phyloP scores from a whole-genome alignment of 2,329 filamentous ascomycete genomes.

The Cladosporium sp. region DNA sequence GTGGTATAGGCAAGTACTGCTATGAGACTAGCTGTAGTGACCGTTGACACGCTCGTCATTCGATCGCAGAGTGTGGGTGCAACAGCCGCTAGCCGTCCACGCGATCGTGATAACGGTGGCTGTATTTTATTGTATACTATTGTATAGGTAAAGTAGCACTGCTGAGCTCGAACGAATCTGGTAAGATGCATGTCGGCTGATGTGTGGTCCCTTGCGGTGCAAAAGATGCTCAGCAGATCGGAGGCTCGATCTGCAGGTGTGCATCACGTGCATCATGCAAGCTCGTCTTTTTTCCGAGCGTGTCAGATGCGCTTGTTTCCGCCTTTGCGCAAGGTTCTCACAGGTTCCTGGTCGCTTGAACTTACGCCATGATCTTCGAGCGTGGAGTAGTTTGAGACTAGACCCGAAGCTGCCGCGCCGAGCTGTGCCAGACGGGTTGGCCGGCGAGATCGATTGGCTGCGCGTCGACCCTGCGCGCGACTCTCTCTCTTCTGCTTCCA shows the following conservation, averaged over 20 bases:
- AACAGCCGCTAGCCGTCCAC: not conserved
- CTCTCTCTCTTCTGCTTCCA: not conserved
- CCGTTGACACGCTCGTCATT: not conserved
- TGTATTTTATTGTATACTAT: not conserved
- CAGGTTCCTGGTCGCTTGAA: not conserved
- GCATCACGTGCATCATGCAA: conserved; percentile 8
- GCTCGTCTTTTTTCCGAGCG: not conserved
- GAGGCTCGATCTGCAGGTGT: not conserved
- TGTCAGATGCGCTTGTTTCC: not conserved
- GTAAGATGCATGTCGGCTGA: not conserved
- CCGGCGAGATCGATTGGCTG: not conserved
- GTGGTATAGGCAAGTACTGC: not conserved
- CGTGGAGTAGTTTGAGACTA: not conserved
- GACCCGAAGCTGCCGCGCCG: not conserved
- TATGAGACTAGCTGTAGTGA: not conserved
- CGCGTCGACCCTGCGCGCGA: conserved; percentile 7
- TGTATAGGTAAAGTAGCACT: too few species aligned
- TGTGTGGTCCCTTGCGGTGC: not conserved
- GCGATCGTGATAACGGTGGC: not conserved
- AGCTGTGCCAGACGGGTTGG: conserved; percentile 1
- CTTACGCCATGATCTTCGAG: not conserved
- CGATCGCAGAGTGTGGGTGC: not conserved
- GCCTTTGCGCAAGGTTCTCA: not conserved
- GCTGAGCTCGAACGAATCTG: not conserved
- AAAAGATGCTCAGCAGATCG: not conserved